phyloP scores from a whole-genome alignment of 2,329 filamentous ascomycete species.

The Diaporthe longicolla region DNA sequence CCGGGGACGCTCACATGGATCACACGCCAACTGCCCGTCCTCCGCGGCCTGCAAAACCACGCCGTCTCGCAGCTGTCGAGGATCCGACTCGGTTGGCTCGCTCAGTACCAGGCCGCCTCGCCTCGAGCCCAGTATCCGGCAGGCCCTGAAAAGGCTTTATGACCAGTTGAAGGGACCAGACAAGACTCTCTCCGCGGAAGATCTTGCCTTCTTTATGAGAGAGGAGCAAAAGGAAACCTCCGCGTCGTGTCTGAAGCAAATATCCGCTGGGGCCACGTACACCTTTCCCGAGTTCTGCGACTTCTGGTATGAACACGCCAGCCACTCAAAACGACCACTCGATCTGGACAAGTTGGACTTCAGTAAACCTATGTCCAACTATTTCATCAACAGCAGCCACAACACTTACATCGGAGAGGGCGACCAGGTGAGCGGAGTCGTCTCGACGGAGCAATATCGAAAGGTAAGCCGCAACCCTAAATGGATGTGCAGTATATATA shows the following conservation, averaged over 20 bases:
- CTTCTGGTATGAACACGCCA: constrained; percentile 59
- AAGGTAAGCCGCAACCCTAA: constrained; percentile 52
- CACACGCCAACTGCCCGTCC: constrained; percentile 25
- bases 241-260: constrained; percentile 44
- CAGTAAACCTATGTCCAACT: constrained; percentile 82
- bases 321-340: constrained; percentile 59
- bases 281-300: constrained; percentile 64
- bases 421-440: constrained; percentile 84
- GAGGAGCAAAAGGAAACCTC: constrained; percentile 17
- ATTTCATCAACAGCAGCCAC: constrained; percentile 95
- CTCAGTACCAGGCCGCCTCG: not conserved
- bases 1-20: constrained; percentile 31
- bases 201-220: constrained; percentile 28
- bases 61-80: not conserved
- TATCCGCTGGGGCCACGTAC: constrained; percentile 57
- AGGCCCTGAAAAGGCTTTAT: constrained; percentile 36
- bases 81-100: constrained; percentile 24
- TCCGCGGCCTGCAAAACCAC: constrained; percentile 21
- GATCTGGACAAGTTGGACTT: constrained; percentile 66
- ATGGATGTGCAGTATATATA: constrained; percentile 46
- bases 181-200: constrained; percentile 22
- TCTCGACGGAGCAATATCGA: constrained; percentile 83
- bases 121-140: constrained; percentile 14
- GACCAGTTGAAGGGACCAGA: constrained; percentile 34
- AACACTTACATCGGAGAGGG: constrained; percentile 90